A percentile compares a stretch with the other conserved stretches of the same genome.
phyloP scores from a whole-genome alignment of 2,329 filamentous ascomycete species.

The Colletotrichum sp. region DNA sequence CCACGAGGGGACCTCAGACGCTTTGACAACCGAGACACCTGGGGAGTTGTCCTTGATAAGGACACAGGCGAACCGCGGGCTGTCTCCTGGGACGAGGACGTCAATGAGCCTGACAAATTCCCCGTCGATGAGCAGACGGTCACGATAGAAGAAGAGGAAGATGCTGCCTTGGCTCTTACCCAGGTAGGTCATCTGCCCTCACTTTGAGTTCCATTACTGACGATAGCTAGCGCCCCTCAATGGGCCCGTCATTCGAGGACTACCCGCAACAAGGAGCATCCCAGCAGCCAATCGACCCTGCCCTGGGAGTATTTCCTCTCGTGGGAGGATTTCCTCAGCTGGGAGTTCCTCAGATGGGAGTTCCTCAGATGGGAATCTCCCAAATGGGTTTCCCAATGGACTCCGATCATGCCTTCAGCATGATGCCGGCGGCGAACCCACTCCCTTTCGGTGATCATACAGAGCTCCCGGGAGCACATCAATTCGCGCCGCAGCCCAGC shows the following conservation, averaged over 20 bases:
- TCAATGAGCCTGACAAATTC: accelerated
- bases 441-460: accelerated
- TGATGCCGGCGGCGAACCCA: accelerated
- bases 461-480: accelerated
- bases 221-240: too few species aligned
- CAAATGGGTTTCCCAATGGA: not conserved
- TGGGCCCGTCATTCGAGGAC: too few species aligned
- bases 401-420: accelerated
- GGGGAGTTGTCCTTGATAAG: not conserved
- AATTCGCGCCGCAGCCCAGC: accelerated
- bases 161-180: too few species aligned
- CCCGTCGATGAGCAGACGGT: not conserved
- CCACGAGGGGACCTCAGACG: not conserved
- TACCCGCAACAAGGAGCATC: too few species aligned
- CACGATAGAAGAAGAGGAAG: not conserved
- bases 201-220: not conserved
- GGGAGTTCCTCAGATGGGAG: not conserved
- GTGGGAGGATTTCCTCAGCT: not conserved
- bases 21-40: too few species aligned
- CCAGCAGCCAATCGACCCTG: accelerated
- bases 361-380: not conserved
- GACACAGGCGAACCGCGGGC: not conserved
- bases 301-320: not conserved
- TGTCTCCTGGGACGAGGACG: not conserved
- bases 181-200: too few species aligned